Evolutionary conservation across 2,329 filamentous ascomycete species (phyloP).

Genomic region (Microcyclospora tardicrescens): DNA sequence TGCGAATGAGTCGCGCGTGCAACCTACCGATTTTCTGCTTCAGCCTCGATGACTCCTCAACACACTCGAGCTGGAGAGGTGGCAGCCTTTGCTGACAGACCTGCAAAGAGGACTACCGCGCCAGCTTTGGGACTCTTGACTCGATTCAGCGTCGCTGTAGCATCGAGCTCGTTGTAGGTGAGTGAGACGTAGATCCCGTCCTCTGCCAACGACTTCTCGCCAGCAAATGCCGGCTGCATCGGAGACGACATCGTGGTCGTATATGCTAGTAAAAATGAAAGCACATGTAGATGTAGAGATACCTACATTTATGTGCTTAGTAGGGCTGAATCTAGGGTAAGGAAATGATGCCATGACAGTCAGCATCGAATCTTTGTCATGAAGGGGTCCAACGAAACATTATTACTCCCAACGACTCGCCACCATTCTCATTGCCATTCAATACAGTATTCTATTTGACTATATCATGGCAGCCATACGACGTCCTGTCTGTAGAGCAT

Average conservation of each 20-base stretch:
- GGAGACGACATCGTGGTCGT: not conserved
- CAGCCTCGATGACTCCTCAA: too few relatives aligned
- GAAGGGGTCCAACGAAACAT: too few relatives aligned
- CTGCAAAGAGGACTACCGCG: constrained; percentile 64
- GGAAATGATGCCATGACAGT: too few relatives aligned
- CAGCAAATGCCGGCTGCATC: constrained; percentile 8
- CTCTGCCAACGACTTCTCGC: constrained; percentile 23
- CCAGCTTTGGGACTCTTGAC: constrained; percentile 63
- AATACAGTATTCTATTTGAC: too few relatives aligned
- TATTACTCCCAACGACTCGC: too few relatives aligned
- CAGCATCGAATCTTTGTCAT: too few relatives aligned
- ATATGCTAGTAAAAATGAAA: too few relatives aligned
- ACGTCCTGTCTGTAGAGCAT: constrained; percentile 14
- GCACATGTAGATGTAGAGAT: too few relatives aligned
- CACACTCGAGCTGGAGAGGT: not conserved
- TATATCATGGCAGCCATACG: constrained; percentile 15
- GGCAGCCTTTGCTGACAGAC: constrained; percentile 28
- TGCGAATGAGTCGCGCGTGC: constrained; percentile 60
- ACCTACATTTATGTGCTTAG: too few relatives aligned
- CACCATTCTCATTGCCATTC: too few relatives aligned
- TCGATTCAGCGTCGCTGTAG: constrained; percentile 45
- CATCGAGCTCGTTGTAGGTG: constrained; percentile 49
- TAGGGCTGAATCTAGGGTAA: too few relatives aligned
- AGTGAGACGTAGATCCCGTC: constrained; percentile 53
- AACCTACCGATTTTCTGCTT: constrained; percentile 11